Evolutionary conservation across 352 stramenopile genomes (phyloP), one percentile per base, ranked within the genome.

Genomic region (Phytophthora palmivora): DNA sequence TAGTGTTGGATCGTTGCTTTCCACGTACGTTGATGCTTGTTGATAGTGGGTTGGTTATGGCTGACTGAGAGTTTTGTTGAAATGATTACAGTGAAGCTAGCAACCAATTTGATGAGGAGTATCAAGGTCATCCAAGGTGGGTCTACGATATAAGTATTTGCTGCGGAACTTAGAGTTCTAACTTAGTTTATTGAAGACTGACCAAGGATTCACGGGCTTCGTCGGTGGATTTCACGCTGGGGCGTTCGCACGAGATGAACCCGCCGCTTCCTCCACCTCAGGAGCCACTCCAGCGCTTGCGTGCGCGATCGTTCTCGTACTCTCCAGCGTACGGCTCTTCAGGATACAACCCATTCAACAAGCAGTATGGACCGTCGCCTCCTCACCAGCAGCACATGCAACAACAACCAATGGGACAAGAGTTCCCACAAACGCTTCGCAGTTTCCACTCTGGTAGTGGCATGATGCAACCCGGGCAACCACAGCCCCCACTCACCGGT

Each of bases 261-360:
- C 84, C 84, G 16, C 84, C 84, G 36, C 57, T 93, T 6, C 84
- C 84, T n/a, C 84, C 82, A 16, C 64, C 77, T 2, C 75, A 86
- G 39, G 82, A 93, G 33, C 79, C 82, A 12, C 56, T 88, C 9
- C 79, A 91, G 64, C 80, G 82, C 11, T 47, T 91, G n/a, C 84
- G 84, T 26, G 84, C 82, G 3, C 78, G 83, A 12, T 93, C 84
- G 30, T 93, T 93, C 37, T 93, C 84, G 52, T 90, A 91, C 53
- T 91, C 84, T 2, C 67, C 77, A 26, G 68, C 60, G 14, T 91
- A 91, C 44, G 79, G 79, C 1, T 57, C 70, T 2, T 74, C 81
- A 0, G 78, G 72, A 28, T 89, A 80, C 49, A 84, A 78, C 22
- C 70, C 70, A 9, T 86, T 73, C 45, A 72, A 63, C 44, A 72